Evolutionary conservation across 2,329 filamentous ascomycete species (phyloP).

Genomic region (Pseudogymnoascus sp.): DNA sequence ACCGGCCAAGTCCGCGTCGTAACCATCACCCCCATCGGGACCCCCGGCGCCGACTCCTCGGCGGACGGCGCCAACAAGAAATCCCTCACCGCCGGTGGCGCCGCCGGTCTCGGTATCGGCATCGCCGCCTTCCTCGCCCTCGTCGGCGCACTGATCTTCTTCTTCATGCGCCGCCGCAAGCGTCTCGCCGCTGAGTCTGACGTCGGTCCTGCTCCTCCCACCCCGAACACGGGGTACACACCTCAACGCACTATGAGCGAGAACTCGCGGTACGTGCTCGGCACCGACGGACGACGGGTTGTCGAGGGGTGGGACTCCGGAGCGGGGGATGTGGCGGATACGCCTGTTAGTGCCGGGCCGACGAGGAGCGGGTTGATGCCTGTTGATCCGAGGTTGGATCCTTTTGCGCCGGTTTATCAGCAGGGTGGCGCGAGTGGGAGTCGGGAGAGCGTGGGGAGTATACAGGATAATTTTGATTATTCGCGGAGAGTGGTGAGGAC

Average conservation of each 20-base stretch:
- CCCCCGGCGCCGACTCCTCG: constrained; percentile 21
- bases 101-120: constrained; percentile 48
- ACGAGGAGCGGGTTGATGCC: constrained; percentile 52
- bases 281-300: constrained; percentile 28
- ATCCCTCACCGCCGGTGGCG: constrained; percentile 40
- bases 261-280: constrained; percentile 30
- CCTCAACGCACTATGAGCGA: constrained; percentile 30
- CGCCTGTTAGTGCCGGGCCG: constrained; percentile 12
- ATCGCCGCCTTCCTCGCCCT: constrained; percentile 40
- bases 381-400: constrained; percentile 58
- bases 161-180: constrained; percentile 40
- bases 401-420: constrained; percentile 51
- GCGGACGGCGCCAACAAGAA: constrained; percentile 18
- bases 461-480: constrained; percentile 61
- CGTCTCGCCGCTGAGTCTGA: constrained; percentile 38
- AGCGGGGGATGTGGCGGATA: constrained; percentile 8
- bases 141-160: constrained; percentile 32
- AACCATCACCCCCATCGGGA: constrained; percentile 42
- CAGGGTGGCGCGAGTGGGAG: constrained; percentile 47
- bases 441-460: constrained; percentile 56
- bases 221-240: constrained; percentile 21
- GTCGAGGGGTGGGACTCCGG: constrained; percentile 28
- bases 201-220: constrained; percentile 11
- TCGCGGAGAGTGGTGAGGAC: constrained; percentile 45
- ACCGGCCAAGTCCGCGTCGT: constrained; percentile 52